A percentile compares a stretch with the other conserved stretches of the same genome.
Conservation (phyloP, 306 rosid genomes). For the Cyclanthera cordifolia region DNA sequence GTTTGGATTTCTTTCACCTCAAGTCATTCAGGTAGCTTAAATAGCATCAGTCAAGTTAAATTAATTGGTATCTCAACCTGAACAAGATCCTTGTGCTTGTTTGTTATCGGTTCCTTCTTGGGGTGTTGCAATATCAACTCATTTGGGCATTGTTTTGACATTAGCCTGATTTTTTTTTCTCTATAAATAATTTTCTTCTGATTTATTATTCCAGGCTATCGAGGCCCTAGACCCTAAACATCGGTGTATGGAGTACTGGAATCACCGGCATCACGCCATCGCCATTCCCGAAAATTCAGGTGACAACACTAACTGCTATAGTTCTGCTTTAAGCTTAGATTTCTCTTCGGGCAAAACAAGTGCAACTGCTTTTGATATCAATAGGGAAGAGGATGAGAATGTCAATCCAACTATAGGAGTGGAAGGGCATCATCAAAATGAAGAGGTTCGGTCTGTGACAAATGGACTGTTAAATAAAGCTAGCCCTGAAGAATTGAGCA, state of each 20-base stretch:
- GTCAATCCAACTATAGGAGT: conserved; percentile 8
- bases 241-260: conserved; percentile 70
- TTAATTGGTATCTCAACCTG: not conserved
- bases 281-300: conserved; percentile 7
- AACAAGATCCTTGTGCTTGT: not conserved
- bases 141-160: conserved; percentile 7
- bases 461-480: conserved; percentile 44
- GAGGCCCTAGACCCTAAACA: conserved; percentile 67
- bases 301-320: conserved; percentile 15
- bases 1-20: conserved; percentile 69
- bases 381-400: conserved; percentile 22
- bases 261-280: conserved; percentile 24
- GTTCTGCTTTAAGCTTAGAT: conserved; percentile 22
- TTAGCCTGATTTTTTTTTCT: not conserved
- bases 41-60: not conserved
- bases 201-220: conserved; percentile 39
- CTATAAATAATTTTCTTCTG: conserved; percentile 5
- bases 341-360: conserved; percentile 21
- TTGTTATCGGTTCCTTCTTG: not conserved
- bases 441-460: conserved; percentile 29
- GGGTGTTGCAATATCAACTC: not conserved
- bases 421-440: conserved; percentile 18
- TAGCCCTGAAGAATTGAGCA: conserved; percentile 41
- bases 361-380: conserved; percentile 33
- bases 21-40: conserved; percentile 41